Conservation (phyloP, 208 protist species). For the Leishmania martiniquensis region DNA sequence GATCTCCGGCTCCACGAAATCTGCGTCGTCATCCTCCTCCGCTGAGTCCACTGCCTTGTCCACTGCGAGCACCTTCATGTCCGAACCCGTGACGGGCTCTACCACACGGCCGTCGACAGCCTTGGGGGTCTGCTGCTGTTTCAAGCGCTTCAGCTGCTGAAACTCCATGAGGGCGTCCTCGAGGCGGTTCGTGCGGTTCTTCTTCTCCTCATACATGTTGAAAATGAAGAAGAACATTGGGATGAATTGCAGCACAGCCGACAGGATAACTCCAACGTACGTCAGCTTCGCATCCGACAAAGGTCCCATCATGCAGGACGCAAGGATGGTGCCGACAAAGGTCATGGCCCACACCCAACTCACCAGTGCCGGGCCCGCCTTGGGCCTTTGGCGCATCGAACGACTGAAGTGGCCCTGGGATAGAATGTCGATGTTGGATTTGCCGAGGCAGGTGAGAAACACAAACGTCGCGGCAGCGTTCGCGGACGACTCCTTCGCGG, state of each 20-base stretch:
- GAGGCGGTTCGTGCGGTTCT: slow-evolving; percentile 38
- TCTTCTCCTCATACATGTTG: slow-evolving; percentile 51
- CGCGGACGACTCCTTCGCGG: slow-evolving; percentile 30
- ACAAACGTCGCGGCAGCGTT: slow-evolving; percentile 31
- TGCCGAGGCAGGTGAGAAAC: slow-evolving; percentile 44
- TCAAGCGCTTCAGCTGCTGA: slow-evolving; percentile 3
- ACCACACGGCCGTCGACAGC: slow-evolving; percentile 7
- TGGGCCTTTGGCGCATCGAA: slow-evolving; percentile 37
- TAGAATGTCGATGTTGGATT: slow-evolving; percentile 56
- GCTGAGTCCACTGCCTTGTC: neutral
- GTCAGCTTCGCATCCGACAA: slow-evolving; percentile 36
- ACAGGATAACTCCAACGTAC: slow-evolving; percentile 35
- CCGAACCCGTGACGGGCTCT: slow-evolving; percentile 3
- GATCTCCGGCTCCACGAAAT: slow-evolving; percentile 20
- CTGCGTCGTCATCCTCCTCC: slow-evolving; percentile 5
- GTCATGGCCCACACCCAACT: slow-evolving; percentile 50
- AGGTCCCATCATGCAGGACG: slow-evolving; percentile 42
- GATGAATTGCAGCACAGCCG: slow-evolving; percentile 34
- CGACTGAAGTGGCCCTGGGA: slow-evolving; percentile 63
- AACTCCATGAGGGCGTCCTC: slow-evolving; percentile 27
- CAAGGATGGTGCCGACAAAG: slow-evolving; percentile 41
- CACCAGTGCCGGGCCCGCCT: slow-evolving; percentile 40
- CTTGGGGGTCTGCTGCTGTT: neutral
- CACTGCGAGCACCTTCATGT: neutral
- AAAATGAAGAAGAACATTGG: slow-evolving; percentile 47